Conservation (phyloP, 208 protist genomes). For the Trypanosomatidae sp. region DNA sequence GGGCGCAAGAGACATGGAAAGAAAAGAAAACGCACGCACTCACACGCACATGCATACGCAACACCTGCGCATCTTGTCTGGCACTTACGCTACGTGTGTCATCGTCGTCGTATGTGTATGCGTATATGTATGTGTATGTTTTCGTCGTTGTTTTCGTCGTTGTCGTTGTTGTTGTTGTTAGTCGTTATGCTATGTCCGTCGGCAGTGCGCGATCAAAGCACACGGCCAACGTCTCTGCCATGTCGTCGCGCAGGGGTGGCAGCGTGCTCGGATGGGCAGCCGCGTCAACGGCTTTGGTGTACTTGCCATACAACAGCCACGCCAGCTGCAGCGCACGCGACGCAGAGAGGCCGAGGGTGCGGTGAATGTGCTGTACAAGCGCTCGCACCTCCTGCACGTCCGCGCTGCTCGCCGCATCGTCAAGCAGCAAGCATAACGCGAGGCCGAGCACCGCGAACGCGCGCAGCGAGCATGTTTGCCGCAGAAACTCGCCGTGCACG, state of each 20-base stretch:
- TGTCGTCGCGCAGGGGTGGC: conserved; percentile 17
- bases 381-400: conserved; percentile 16
- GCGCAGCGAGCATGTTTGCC: conserved; percentile 38
- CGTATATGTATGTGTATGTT: neutral
- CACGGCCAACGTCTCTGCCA: conserved; percentile 26
- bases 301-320: conserved; percentile 55
- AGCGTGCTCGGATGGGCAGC: conserved; percentile 8
- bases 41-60: neutral
- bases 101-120: neutral
- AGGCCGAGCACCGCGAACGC: conserved; percentile 46
- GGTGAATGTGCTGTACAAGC: conserved; percentile 37
- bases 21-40: conserved; percentile 1
- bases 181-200: conserved; percentile 1
- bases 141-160: neutral
- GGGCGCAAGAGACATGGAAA: neutral
- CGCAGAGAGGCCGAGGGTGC: conserved; percentile 44
- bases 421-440: conserved; percentile 39
- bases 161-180: neutral
- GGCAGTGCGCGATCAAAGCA: conserved; percentile 32
- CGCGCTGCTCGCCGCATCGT: conserved; percentile 13
- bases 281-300: conserved; percentile 14
- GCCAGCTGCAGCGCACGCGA: conserved; percentile 40
- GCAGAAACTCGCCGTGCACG: conserved; percentile 72
- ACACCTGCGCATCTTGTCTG: too few relatives aligned
- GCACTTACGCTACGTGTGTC: too few relatives aligned